Evolutionary conservation across 441 rosid species (phyloP).

Genomic region (Isatis lusitanica): DNA sequence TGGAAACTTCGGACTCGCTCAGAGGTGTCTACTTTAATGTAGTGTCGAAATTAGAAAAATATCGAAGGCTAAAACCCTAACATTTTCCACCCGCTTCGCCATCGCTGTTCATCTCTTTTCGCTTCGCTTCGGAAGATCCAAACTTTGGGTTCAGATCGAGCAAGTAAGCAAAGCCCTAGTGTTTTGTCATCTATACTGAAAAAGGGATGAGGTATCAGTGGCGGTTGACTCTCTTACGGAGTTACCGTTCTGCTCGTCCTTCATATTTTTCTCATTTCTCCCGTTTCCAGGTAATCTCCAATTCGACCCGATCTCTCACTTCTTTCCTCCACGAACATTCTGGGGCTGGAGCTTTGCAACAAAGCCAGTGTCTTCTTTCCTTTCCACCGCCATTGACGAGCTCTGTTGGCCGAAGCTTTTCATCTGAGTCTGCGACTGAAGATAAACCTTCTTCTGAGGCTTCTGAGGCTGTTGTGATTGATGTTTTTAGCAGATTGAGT

Average conservation of each 20-base stretch:
- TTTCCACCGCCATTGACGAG: not conserved
- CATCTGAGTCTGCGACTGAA: slow-evolving; percentile 51
- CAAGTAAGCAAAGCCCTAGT: not conserved
- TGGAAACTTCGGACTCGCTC: not conserved
- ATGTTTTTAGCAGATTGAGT: slow-evolving; percentile 46
- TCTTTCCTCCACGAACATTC: slow-evolving; percentile 28
- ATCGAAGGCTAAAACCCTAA: slow-evolving; percentile 26
- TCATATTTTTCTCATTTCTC: slow-evolving; percentile 14
- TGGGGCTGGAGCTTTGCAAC: not conserved
- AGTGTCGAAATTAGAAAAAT: not conserved
- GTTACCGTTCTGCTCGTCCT: slow-evolving; percentile 32
- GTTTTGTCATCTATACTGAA: not conserved
- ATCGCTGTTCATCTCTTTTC: slow-evolving; percentile 14
- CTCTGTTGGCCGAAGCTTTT: slow-evolving; percentile 35
- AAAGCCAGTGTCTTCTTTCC: not conserved
- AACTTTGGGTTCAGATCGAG: slow-evolving; percentile 16
- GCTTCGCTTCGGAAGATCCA: not conserved
- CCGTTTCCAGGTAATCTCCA: slow-evolving; percentile 45
- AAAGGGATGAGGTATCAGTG: slow-evolving; percentile 52
- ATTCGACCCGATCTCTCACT: slow-evolving; percentile 34
- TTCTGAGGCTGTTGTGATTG: slow-evolving; percentile 37
- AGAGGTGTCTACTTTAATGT: not conserved
- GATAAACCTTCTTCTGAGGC: slow-evolving; percentile 29
- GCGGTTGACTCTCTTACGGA: slow-evolving; percentile 49
- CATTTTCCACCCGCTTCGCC: not conserved